Conservation (phyloP, 345 rosid genomes). For the Syzygium jambos region DNA sequence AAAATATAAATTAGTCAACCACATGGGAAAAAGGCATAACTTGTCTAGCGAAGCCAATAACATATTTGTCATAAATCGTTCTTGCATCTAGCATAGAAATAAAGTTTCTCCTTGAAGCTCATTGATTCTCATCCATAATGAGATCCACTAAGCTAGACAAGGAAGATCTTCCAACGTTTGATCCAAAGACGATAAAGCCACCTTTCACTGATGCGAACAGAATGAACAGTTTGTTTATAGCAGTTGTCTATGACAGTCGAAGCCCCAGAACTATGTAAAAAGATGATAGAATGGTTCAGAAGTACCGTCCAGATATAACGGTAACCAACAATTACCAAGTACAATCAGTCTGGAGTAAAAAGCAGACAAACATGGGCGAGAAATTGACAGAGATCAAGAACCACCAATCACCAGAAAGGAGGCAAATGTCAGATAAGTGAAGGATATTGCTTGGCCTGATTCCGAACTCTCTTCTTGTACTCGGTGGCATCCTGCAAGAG, state of each 20-base stretch:
- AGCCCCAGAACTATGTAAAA: not conserved
- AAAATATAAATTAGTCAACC: not conserved
- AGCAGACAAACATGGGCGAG: not conserved
- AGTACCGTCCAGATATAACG: constrained; percentile 2
- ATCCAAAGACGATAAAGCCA: not conserved
- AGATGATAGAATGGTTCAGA: not conserved
- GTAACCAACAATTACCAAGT: constrained; percentile 12
- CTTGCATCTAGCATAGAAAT: not conserved
- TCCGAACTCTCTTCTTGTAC: constrained; percentile 83
- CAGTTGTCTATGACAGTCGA: not conserved
- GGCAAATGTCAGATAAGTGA: constrained; percentile 27
- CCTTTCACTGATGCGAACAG: not conserved
- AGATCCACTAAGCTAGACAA: not conserved
- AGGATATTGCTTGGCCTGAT: constrained; percentile 89
- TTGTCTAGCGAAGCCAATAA: not conserved
- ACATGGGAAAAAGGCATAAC: not conserved
- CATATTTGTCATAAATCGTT: not conserved
- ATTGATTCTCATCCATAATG: not conserved
- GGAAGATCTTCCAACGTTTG: not conserved
- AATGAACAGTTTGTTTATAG: not conserved
- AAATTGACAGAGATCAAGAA: not conserved
- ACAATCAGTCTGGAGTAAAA: constrained; percentile 6
- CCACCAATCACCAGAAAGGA: not conserved
- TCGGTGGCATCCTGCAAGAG: constrained; percentile 52
- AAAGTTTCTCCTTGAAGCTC: not conserved